Evolutionary conservation across 805 yeast genomes (phyloP).

Genomic region (Kuraishia hungarica): DNA sequence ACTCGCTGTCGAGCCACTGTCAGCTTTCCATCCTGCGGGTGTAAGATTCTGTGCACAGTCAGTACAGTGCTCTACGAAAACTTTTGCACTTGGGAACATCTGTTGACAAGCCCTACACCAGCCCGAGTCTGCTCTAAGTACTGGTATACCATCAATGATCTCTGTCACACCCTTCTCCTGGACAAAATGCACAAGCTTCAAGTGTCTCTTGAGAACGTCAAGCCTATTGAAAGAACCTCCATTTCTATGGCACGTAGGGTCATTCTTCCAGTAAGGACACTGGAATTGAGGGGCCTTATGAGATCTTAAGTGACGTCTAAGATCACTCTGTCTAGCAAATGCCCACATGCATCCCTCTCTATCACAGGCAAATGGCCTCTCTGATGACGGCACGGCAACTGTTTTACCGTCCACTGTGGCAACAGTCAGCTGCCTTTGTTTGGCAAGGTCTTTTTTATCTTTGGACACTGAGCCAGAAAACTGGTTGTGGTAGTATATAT

Average conservation of each 20-base stretch:
- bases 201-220: conserved; percentile 69
- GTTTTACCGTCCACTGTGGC: background rate
- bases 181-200: conserved; percentile 60
- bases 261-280: conserved; percentile 67
- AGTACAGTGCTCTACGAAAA: conserved; percentile 56
- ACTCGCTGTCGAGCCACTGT: background rate
- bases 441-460: background rate
- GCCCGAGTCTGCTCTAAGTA: conserved; percentile 43
- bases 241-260: conserved; percentile 66
- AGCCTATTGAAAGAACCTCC: conserved; percentile 69
- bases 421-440: background rate
- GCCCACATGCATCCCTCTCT: conserved; percentile 36
- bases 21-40: conserved; percentile 1
- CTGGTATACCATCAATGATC: conserved; percentile 9
- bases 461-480: background rate
- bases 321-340: conserved; percentile 60
- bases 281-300: conserved; percentile 59
- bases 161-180: conserved; percentile 24
- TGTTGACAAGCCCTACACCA: conserved; percentile 60
- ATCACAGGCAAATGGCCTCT: conserved; percentile 4
- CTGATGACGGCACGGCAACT: background rate
- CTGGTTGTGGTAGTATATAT: background rate
- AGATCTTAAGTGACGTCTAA: conserved; percentile 58
- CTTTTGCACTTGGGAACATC: conserved; percentile 43
- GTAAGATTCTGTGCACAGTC: conserved; percentile 39